These are phyloP conservation scores for Lipomyces yamadae DNA, from an alignment of 805 yeast genomes.

Conservation along the genomic window DNA sequence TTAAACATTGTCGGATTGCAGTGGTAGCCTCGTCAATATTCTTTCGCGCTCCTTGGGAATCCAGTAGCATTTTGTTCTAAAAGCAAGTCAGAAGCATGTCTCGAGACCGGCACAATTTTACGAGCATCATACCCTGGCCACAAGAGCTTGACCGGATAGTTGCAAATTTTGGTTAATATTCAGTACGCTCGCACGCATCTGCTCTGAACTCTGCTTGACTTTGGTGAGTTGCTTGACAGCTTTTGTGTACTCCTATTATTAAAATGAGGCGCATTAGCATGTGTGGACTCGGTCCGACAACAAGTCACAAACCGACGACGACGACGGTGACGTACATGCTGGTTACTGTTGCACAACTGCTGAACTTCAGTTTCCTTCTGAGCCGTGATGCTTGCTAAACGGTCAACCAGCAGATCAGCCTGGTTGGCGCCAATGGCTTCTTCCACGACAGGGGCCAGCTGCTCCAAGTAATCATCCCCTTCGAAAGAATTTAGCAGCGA, in stretches of 20 bases:
- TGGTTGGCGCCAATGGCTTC: constrained; percentile 61
- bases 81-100: constrained; percentile 13
- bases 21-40: constrained; percentile 74
- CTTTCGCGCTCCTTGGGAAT: constrained; percentile 63
- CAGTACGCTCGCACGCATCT: constrained; percentile 59
- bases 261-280: neutral
- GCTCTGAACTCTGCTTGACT: constrained; percentile 62
- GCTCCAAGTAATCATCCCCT: constrained; percentile 72
- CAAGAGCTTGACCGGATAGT: constrained; percentile 68
- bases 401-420: constrained; percentile 60
- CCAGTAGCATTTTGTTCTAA: constrained; percentile 61
- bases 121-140: constrained; percentile 48
- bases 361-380: constrained; percentile 68
- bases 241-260: constrained; percentile 45
- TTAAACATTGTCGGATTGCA: constrained; percentile 72
- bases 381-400: constrained; percentile 60
- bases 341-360: constrained; percentile 63
- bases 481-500: constrained; percentile 33
- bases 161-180: constrained; percentile 63
- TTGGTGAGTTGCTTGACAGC: constrained; percentile 66
- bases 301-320: neutral
- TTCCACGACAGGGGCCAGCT: constrained; percentile 74
- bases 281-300: neutral
- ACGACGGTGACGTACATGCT: constrained; percentile 45
- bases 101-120: constrained; percentile 23